phyloP scores from a whole-genome alignment of 2,329 filamentous ascomycete genomes.

The Clarireedia homoeocarpa region DNA sequence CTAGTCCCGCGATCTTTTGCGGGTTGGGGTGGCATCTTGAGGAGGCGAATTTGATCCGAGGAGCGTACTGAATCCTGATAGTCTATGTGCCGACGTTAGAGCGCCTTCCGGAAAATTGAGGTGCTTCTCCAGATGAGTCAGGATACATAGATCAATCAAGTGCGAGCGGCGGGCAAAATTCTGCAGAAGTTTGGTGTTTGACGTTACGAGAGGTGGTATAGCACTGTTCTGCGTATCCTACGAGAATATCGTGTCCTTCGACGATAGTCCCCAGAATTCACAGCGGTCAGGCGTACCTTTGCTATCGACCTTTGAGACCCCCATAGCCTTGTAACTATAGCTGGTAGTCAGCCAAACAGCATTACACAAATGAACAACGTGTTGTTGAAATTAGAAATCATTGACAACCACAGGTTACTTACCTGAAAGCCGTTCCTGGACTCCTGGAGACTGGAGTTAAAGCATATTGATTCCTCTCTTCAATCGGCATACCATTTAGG shows the following conservation, averaged over 20 bases:
- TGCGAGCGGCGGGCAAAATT: background rate
- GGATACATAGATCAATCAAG: background rate
- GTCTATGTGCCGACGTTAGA: slow-evolving; percentile 37
- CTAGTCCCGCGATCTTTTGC: slow-evolving; percentile 34
- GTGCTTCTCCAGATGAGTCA: background rate
- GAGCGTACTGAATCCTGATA: slow-evolving; percentile 30
- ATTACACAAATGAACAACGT: background rate
- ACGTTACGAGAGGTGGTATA: background rate
- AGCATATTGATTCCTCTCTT: background rate
- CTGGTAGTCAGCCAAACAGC: background rate
- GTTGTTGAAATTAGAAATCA: too few species aligned
- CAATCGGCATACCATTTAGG: background rate
- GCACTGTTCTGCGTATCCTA: background rate
- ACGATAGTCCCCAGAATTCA: background rate
- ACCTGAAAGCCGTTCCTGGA: background rate
- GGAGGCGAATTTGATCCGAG: slow-evolving; percentile 46
- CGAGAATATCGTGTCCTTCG: background rate
- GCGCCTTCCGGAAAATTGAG: slow-evolving; percentile 17
- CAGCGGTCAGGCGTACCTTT: background rate
- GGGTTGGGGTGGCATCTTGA: slow-evolving; percentile 41
- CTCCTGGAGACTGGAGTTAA: background rate
- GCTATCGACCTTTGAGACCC: background rate
- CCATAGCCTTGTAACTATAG: background rate
- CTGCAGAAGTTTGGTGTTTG: background rate
- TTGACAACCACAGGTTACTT: background rate